Percentiles rank a stretch among this genome's conserved stretches.
These are phyloP conservation scores for Cotoneaster glaucophyllus DNA, from an alignment of 306 rosid species.

Conservation along the genomic window DNA sequence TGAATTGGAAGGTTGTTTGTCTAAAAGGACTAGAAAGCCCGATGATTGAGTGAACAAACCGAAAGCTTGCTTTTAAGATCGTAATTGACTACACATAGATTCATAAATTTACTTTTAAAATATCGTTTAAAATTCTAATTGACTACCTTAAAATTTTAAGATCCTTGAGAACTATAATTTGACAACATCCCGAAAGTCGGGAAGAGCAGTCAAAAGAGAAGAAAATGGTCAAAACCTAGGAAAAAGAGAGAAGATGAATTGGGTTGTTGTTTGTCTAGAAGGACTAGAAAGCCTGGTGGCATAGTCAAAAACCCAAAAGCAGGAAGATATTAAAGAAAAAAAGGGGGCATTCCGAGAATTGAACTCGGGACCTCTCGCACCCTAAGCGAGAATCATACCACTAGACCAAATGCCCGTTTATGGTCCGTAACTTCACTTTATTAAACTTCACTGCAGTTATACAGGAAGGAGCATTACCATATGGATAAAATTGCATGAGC, in stretches of 20 bases:
- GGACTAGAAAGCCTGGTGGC: neutral
- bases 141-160: neutral
- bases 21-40: too few relatives aligned
- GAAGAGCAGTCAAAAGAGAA: neutral
- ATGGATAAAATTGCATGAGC: too few relatives aligned
- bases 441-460: rapidly evolving
- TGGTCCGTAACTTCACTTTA: rapidly evolving
- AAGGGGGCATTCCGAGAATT: constrained; percentile 54
- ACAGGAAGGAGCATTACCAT: too few relatives aligned
- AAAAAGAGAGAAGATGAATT: neutral
- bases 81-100: too few relatives aligned
- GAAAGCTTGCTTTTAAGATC: too few relatives aligned
- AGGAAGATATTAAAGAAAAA: too few relatives aligned
- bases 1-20: too few relatives aligned
- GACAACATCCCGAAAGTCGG: neutral
- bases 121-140: too few relatives aligned
- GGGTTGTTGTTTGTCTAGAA: neutral
- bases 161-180: too few relatives aligned
- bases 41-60: too few relatives aligned
- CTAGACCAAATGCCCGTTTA: constrained; percentile 33
- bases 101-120: too few relatives aligned
- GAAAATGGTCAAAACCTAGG: neutral
- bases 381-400: constrained; percentile 53
- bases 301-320: neutral
- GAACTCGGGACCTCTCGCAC: constrained; percentile 61